Evolutionary conservation across 305 asterid species (phyloP).

Genomic region (Stenogyne calaminthoides): DNA sequence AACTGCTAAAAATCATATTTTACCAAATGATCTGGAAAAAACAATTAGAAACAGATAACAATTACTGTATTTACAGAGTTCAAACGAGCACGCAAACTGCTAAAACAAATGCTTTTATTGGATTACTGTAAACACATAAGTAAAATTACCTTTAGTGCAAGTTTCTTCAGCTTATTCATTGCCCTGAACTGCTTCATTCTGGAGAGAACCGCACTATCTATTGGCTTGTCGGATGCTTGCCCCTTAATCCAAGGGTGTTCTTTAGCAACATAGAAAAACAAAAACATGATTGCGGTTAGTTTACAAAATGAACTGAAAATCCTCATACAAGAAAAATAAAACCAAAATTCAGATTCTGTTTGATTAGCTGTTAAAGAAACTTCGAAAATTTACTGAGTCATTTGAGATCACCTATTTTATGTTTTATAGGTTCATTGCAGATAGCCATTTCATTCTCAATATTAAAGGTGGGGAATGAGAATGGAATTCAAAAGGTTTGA

Average conservation of each 20-base stretch:
- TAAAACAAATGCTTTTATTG: neutral
- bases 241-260: conserved; percentile 85
- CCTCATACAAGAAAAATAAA: neutral
- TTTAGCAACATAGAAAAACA: conserved; percentile 12
- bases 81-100: neutral
- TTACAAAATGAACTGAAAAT: conserved; percentile 5
- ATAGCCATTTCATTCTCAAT: neutral
- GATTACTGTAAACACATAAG: neutral
- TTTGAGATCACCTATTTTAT: neutral
- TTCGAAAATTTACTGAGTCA: neutral
- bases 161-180: conserved; percentile 79
- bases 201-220: conserved; percentile 72
- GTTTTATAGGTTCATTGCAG: neutral
- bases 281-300: conserved; percentile 13
- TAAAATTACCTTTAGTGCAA: conserved; percentile 62
- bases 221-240: conserved; percentile 76
- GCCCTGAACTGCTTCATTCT: conserved; percentile 83
- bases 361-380: neutral
- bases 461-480: too few species aligned
- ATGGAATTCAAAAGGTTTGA: too few species aligned
- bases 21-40: neutral
- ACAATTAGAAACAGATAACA: neutral
- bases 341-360: neutral
- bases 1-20: too few species aligned
- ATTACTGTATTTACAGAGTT: neutral